Evolutionary conservation across 2,329 filamentous ascomycete genomes (phyloP), one percentile per base, ranked within the genome.

Genomic region (Teratosphaeria viscida): DNA sequence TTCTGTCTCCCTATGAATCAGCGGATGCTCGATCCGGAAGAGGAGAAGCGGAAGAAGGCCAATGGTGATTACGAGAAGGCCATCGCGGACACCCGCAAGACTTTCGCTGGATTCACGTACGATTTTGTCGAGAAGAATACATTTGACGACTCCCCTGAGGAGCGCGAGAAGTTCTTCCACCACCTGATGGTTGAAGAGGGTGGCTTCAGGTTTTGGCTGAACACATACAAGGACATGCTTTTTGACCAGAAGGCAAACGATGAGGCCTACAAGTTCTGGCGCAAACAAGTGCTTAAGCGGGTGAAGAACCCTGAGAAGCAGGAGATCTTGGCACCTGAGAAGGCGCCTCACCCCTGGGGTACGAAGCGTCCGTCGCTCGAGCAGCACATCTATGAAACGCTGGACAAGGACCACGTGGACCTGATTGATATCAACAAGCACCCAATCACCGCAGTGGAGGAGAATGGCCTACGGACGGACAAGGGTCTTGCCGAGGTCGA

Each of bases 1-100:
- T 73, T 85, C 11, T 82, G 82, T 0, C 65, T 87, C 1, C 84
- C 84, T 0, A 85, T 88, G 82, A 76, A 79, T 3, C 78, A 80
- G 58, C 72, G 74, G 4, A 62, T 59, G 52, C 63, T 67, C 8
- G 52, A 73, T 0, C 73, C 84, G 29, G 78, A 77, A 1, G 71
- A 69, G 5, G 75, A 79, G 59, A 79, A 83, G 61, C 79, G 85
- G 64, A 73, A 81, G 54, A 69, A 70, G 8, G 68, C 73, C 29
- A 76, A 77, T 19, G 64, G 65, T 61, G 66, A 74, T 6, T 81
- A 74, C 35, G 66, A 68, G 58, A 65, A 67, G 57, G 57, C 63
- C 54, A 63, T 69, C 57, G 63, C 66, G 27, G 64, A 68, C 32
- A 64, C 62, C 2, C 63, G 66, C 52, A 63, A 59, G 57, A 68